Evolutionary conservation across 257 asterid species (phyloP).

Genomic region (Osmanthus fragrans): DNA sequence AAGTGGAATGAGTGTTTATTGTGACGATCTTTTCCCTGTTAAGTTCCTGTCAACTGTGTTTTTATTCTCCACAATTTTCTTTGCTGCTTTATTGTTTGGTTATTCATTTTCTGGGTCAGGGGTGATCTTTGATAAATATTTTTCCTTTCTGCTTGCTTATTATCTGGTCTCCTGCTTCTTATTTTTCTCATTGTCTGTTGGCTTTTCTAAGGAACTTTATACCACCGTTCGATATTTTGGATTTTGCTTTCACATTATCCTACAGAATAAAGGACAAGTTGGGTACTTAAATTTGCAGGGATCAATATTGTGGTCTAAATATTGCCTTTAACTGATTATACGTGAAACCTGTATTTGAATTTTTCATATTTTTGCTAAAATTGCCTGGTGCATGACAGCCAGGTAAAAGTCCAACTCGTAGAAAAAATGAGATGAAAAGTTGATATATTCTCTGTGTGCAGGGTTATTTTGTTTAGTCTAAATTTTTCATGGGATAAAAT

Average conservation of each 20-base stretch:
- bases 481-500: too few species aligned
- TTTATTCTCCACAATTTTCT: not conserved
- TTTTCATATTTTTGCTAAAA: too few species aligned
- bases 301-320: too few species aligned
- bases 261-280: not conserved
- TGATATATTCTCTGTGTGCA: constrained; percentile 3
- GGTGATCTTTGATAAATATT: not conserved
- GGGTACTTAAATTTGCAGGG: not conserved
- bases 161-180: constrained; percentile 4
- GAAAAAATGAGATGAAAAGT: not conserved
- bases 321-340: not conserved
- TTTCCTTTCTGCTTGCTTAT: not conserved
- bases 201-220: not conserved
- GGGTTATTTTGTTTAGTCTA: not conserved
- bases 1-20: not conserved
- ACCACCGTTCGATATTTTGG: not conserved
- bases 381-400: too few species aligned
- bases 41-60: constrained; percentile 1
- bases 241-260: not conserved
- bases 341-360: too few species aligned
- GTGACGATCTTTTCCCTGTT: constrained; percentile 8
- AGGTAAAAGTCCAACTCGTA: too few species aligned
- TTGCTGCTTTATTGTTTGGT: constrained; percentile 10
- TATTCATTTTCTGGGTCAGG: not conserved
- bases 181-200: constrained; percentile 4